Base-by-base conservation (phyloP, 2,329 filamentous ascomycete genomes). In the Drechslerella coelobrocha region DNA sequence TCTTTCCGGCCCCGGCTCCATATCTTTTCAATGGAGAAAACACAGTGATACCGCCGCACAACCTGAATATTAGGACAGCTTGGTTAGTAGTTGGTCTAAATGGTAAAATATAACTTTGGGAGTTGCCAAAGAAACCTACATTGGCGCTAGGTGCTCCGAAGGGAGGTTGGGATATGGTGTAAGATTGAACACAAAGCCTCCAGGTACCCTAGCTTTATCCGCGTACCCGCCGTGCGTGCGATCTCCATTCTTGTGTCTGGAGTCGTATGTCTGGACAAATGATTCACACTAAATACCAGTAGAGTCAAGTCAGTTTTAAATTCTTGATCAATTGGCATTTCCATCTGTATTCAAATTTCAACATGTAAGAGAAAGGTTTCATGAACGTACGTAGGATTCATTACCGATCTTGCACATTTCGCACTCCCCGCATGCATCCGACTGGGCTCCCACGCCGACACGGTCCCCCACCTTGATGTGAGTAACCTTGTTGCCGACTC, bases 31-130 rank as follows among this genome's bases (percentile, higher is more conserved):
- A 79, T 0, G 90, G 90, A 2, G 84, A 84, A 77, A 85, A 94
- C 0, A 88, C 84, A 0, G 90, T 94, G 56, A 93, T 83, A 0
- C 91, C 90, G 1, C 86, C 90, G 76, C 90, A 93, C 26, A 93
- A 82, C 81, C 94, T 86, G 0, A 9, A 24, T 14, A 5, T 23
- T 4, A 2, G 12, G n/a, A 50, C 27, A 10, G 23, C 23, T 90
- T 89, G 1, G 89, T 19, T 6, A 43, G 4, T 4, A 17, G 84
- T 0, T 84, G 85, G 63, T 83, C 80, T 8, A 21, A 50, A 10
- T 29, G 9, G 3, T 45, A n/a, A 34, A 50, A 24, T n/a, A n/a
- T n/a, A n/a, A n/a, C n/a, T n/a, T n/a, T 86, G 86, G 79, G 0
- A 4, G n/a, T 17, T 7, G 82, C 83, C 4, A 12, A 14, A 6